phyloP scores from a whole-genome alignment of 768 basidiomycete genomes.

The Dioszegia hungarica region DNA sequence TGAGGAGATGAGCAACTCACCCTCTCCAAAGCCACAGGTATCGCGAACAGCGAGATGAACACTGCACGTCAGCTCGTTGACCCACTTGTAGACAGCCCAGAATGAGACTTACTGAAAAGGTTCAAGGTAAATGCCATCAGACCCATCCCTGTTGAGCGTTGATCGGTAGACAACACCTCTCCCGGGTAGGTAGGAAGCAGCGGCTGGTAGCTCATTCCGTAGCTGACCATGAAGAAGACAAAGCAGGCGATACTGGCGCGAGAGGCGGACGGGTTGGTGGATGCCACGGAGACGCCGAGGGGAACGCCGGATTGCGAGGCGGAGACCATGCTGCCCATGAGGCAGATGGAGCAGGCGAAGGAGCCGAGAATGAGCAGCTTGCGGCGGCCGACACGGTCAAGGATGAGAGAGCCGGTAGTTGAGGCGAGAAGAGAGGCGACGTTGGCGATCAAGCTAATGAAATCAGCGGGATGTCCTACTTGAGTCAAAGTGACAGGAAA shows the following conservation, averaged over 20 bases:
- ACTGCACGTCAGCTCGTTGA: neutral
- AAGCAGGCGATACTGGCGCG: conserved; percentile 27
- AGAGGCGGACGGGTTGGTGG: conserved; percentile 10
- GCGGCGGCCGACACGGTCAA: conserved; percentile 25
- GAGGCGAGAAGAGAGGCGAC: conserved; percentile 19
- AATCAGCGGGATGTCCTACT: neutral
- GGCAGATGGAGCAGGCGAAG: conserved; percentile 14
- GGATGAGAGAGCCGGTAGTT: conserved; percentile 17
- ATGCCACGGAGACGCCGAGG: neutral
- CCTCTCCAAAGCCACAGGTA: conserved; percentile 13
- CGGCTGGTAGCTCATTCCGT: conserved; percentile 26
- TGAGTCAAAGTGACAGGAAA: neutral
- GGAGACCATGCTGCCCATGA: conserved; percentile 20
- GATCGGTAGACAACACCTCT: conserved; percentile 26
- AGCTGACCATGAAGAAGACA: conserved; percentile 23
- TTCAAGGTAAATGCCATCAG: conserved; percentile 22
- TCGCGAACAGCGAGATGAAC: conserved; percentile 17
- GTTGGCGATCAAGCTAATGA: conserved; percentile 1
- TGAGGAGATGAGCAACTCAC: too few relatives aligned
- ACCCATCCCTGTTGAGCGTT: conserved; percentile 31
- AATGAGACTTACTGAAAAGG: conserved; percentile 11
- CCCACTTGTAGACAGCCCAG: too few relatives aligned
- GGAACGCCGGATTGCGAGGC: conserved; percentile 13
- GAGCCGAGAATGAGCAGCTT: conserved; percentile 20
- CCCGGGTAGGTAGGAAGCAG: conserved; percentile 22